phyloP scores from a whole-genome alignment of 2,329 filamentous ascomycete species.

The Xylaria sp. region DNA sequence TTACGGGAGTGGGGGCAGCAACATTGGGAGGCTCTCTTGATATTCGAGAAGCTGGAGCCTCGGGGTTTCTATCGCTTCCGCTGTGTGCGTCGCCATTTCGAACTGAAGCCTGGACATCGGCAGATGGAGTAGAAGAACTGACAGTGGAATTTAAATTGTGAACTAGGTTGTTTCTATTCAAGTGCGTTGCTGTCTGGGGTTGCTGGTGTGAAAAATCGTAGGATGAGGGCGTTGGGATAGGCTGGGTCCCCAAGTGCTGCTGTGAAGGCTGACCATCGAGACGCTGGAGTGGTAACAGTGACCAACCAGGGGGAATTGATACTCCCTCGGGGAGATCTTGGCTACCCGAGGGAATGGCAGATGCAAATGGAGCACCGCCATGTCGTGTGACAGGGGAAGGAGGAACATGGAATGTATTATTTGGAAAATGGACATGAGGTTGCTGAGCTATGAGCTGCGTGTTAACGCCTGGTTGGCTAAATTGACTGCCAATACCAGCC shows the following conservation, averaged over 20 bases:
- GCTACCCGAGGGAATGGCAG: conserved; percentile 68
- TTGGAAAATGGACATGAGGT: conserved; percentile 39
- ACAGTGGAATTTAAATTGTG: conserved; percentile 14
- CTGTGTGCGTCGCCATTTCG: conserved; percentile 22
- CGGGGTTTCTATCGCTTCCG: conserved; percentile 15
- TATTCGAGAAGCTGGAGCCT: conserved; percentile 30
- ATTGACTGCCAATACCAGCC: conserved; percentile 32
- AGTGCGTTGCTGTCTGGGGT: conserved; percentile 27
- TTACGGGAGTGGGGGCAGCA: conserved; percentile 59
- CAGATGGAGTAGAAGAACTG: conserved; percentile 22
- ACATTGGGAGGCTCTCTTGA: conserved; percentile 50
- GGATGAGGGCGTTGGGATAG: conserved; percentile 27
- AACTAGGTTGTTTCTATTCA: conserved; percentile 21
- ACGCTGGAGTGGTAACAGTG: conserved; percentile 69
- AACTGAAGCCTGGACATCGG: conserved; percentile 10
- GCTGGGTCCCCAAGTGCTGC: conserved; percentile 35
- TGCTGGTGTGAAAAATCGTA: conserved; percentile 35
- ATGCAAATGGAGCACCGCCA: conserved; percentile 55
- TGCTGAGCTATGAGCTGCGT: conserved; percentile 38
- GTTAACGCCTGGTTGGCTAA: conserved; percentile 37
- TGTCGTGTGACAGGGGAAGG: conserved; percentile 60
- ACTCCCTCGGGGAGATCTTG: conserved; percentile 71
- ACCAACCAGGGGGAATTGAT: conserved; percentile 73
- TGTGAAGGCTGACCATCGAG: conserved; percentile 53
- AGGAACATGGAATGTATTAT: conserved; percentile 50